These are phyloP conservation scores for Penicillium polonicum DNA, from an alignment of 2,329 filamentous ascomycete genomes.

Conservation along the genomic window DNA sequence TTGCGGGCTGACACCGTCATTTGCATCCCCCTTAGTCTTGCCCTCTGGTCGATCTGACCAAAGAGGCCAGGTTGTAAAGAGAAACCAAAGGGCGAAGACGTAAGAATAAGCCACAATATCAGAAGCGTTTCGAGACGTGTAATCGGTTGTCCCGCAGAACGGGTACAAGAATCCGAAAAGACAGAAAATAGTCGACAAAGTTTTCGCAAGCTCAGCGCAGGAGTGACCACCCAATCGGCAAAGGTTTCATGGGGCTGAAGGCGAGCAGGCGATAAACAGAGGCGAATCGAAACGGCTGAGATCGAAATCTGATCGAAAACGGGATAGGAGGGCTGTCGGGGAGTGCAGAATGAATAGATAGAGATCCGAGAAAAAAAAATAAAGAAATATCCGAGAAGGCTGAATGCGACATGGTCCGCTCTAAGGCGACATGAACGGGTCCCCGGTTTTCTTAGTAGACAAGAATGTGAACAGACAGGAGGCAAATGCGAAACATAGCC, in stretches of 20 bases:
- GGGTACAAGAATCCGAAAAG: constrained; percentile 17
- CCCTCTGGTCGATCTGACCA: constrained; percentile 18
- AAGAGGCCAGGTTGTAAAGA: constrained; percentile 19
- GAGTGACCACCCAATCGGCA: constrained; percentile 7
- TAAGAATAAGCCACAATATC: constrained; percentile 37
- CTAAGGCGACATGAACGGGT: constrained; percentile 27
- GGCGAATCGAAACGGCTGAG: constrained; percentile 33
- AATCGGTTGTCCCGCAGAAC: constrained; percentile 22
- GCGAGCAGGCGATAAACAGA: constrained; percentile 25
- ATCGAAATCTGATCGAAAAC: constrained; percentile 38
- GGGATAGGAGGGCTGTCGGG: constrained; percentile 35
- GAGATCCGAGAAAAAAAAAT: constrained; percentile 32
- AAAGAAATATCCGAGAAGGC: constrained; percentile 35
- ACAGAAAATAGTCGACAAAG: constrained; percentile 14
- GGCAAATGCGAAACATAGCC: constrained; percentile 25
- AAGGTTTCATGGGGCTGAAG: constrained; percentile 6
- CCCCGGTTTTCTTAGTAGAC: constrained; percentile 31
- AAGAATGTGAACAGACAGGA: constrained; percentile 30
- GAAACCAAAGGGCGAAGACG: constrained; percentile 28
- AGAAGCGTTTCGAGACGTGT: constrained; percentile 32
- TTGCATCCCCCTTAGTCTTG: constrained; percentile 36
- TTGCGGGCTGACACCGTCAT: constrained; percentile 29
- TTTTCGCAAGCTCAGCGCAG: constrained; percentile 15
- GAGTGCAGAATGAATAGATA: constrained; percentile 39
- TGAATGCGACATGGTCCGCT: constrained; percentile 30